Evolutionary conservation across 352 stramenopile genomes (phyloP).

Genomic region (Globisporangium radiosum): DNA sequence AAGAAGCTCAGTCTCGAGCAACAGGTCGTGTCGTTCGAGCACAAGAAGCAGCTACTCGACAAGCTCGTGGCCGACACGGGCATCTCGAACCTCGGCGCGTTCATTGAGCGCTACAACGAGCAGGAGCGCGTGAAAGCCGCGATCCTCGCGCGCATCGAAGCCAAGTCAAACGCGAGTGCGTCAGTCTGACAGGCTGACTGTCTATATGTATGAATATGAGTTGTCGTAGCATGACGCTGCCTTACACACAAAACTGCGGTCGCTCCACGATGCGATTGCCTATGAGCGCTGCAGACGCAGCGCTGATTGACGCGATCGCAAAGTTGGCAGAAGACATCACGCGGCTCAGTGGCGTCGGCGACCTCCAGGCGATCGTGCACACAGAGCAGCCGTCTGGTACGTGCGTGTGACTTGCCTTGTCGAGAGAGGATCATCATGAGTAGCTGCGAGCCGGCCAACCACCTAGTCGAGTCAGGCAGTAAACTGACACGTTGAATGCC

Average conservation of each 20-base stretch:
- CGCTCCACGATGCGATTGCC: neutral
- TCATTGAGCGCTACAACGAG: slow-evolving; percentile 56
- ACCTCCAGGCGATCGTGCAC: slow-evolving; percentile 27
- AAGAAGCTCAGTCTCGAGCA: slow-evolving; percentile 55
- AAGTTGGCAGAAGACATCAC: slow-evolving; percentile 54
- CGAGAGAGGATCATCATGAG: neutral
- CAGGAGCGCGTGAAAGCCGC: slow-evolving; percentile 47
- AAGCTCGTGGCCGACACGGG: slow-evolving; percentile 42
- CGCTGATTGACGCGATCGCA: slow-evolving; percentile 35
- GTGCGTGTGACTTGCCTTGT: neutral
- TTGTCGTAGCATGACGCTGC: neutral
- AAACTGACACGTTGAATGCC: neutral
- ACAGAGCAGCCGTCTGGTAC: slow-evolving; percentile 41
- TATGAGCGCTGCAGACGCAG: slow-evolving; percentile 22
- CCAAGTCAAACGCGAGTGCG: slow-evolving; percentile 41
- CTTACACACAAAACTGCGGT: neutral
- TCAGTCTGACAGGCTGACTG: neutral
- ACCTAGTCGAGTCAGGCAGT: no score
- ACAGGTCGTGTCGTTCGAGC: slow-evolving; percentile 61
- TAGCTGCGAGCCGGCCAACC: no score
- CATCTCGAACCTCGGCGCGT: slow-evolving; percentile 48
- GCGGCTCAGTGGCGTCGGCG: slow-evolving; percentile 35
- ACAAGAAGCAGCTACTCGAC: slow-evolving; percentile 64
- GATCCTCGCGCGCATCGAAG: slow-evolving; percentile 45
- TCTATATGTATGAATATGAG: neutral